Base-by-base conservation (phyloP, 2,329 filamentous ascomycete species). In the Phyllosticta paracitricarpa region DNA sequence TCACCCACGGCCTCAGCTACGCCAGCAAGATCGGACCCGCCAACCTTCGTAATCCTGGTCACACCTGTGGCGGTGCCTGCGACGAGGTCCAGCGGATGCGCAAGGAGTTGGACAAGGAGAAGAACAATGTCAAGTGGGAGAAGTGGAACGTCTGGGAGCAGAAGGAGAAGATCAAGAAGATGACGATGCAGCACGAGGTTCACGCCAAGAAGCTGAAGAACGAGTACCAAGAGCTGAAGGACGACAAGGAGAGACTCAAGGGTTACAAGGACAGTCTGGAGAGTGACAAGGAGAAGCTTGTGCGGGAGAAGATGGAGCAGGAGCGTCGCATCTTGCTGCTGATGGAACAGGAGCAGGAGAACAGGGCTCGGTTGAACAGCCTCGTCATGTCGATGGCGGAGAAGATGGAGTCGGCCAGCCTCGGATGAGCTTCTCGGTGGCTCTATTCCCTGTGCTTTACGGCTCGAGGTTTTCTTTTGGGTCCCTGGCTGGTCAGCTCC, bases 101-200 rank as follows among this genome's bases (percentile, higher is more conserved):
- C 10, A 40, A 40, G 33, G 33, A 40, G 33, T 10, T 40, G 14
- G 33, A 14, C 33, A 40, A 40, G 33, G 33, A 40, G 33, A 40
- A 40, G 33, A 40, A 40, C 33, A 30, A 30, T 8, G 28, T 30
- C 28, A 30, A 30, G 28, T 40, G 33, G 58, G 89, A 93, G 75
- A 85, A 85, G 69, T 87, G 85, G 3, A 87, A 90, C 68, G 91
- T 17, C 10, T 40, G 91, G 75, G 91, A 95, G 67, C 89, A 93
- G 76, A 84, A 84, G 28, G 89, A 94, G 54, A 91, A 91, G 77
- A 88, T 92, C 58, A 79, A 83, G 19, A 79, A 80, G 19, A 81
- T 96, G 6, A 89, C 95, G 75, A 81, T 62, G 7, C 28, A 30
- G 28, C 28, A 30, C 28, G 28, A 30, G 28, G 28, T 8, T 30